Percentiles rank a stretch among this genome's conserved stretches.
These are phyloP conservation scores for Diaporthe amygdali DNA, from an alignment of 2,329 filamentous ascomycete species.

Conservation along the genomic window DNA sequence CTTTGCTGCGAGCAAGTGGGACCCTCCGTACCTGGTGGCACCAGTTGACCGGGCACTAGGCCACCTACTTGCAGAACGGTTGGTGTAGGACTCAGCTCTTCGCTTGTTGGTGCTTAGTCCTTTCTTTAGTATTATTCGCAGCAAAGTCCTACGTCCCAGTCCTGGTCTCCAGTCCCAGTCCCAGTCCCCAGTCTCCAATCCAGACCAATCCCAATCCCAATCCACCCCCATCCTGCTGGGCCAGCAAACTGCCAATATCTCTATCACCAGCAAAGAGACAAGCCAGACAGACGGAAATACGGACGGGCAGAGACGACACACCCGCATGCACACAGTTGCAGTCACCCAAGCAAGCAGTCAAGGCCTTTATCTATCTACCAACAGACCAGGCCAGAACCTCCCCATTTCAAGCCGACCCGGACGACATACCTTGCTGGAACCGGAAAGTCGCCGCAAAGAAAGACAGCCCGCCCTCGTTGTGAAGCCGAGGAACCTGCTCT, in stretches of 20 bases:
- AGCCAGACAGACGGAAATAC: background rate
- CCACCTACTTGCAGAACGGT: background rate
- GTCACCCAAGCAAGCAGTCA: background rate
- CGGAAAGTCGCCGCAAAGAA: background rate
- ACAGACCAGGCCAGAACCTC: background rate
- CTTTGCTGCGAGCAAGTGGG: background rate
- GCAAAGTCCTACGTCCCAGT: slow-evolving; percentile 14
- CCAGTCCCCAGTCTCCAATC: background rate
- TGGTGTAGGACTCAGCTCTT: slow-evolving; percentile 19
- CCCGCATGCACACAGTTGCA: background rate
- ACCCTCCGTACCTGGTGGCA: background rate
- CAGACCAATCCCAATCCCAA: background rate
- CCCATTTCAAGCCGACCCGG: background rate
- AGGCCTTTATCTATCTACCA: background rate
- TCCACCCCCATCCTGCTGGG: background rate
- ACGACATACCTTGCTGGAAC: slow-evolving; percentile 1
- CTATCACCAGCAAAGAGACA: background rate
- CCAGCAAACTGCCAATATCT: slow-evolving; percentile 2
- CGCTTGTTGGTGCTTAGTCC: slow-evolving; percentile 13
- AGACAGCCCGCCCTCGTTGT: background rate
- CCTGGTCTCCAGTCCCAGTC: background rate
- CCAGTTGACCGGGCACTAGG: too few relatives aligned
- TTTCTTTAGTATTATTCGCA: slow-evolving; percentile 8
- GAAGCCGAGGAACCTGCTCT: background rate
- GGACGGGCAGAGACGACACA: background rate